Conservation (phyloP, 345 rosid species). For the Euphorbia tirucalli region DNA sequence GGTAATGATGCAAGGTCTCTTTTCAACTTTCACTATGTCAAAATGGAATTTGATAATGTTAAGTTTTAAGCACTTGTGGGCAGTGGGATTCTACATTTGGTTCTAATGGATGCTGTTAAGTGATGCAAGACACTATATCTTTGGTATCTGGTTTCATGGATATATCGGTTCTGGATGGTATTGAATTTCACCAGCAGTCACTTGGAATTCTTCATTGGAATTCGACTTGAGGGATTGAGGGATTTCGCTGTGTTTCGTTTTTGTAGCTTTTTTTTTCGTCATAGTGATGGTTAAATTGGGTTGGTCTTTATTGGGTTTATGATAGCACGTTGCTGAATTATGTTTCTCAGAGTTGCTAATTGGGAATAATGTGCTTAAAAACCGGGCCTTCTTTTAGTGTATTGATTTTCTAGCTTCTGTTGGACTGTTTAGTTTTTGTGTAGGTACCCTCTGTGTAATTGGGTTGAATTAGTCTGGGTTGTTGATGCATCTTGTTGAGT, state of each 20-base stretch:
- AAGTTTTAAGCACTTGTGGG: slow-evolving; percentile 7
- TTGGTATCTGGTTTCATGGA: slow-evolving; percentile 16
- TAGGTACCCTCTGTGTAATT: not conserved
- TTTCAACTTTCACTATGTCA: slow-evolving; percentile 12
- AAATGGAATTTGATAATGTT: slow-evolving; percentile 3
- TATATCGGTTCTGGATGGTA: slow-evolving; percentile 15
- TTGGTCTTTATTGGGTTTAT: slow-evolving; percentile 7
- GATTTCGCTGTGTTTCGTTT: slow-evolving; percentile 16
- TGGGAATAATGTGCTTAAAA: slow-evolving; percentile 3
- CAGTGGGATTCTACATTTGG: slow-evolving; percentile 10
- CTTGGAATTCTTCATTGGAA: slow-evolving; percentile 18
- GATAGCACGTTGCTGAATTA: not conserved
- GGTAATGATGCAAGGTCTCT: slow-evolving; percentile 11
- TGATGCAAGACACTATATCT: slow-evolving; percentile 9
- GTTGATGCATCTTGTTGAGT: slow-evolving; percentile 9
- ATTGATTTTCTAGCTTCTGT: slow-evolving; percentile 7
- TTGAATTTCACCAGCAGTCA: slow-evolving; percentile 14
- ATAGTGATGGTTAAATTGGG: slow-evolving; percentile 8
- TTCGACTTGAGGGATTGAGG: slow-evolving; percentile 5
- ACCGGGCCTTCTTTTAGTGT: not conserved
- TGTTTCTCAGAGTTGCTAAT: not conserved
- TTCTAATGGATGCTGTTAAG: slow-evolving; percentile 14
- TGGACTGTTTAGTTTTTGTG: not conserved
- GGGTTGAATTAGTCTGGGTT: not conserved
- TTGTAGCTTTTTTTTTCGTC: slow-evolving; percentile 4